These are phyloP conservation scores for Malania oleifera DNA, from an alignment of 164 flowering plant species.

Conservation along the genomic window DNA sequence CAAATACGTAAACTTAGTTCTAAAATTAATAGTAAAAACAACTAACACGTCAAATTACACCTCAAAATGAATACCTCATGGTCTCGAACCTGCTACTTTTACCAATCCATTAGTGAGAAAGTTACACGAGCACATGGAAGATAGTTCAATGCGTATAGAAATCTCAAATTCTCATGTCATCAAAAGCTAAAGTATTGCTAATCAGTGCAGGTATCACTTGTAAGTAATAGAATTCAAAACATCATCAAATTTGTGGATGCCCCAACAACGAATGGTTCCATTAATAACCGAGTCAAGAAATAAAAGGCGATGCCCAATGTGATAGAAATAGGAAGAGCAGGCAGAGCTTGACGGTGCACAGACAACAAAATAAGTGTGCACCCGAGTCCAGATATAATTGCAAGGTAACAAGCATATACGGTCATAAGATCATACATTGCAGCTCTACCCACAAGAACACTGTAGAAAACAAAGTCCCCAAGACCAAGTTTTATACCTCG, in stretches of 20 bases:
- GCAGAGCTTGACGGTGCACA: conserved; percentile 69
- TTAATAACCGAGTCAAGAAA: conserved; percentile 80
- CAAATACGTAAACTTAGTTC: too few species aligned
- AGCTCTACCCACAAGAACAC: conserved; percentile 96
- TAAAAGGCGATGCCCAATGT: conserved; percentile 71
- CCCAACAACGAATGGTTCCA: conserved; percentile 95
- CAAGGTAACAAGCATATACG: conserved; percentile 95
- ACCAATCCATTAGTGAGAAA: too few species aligned
- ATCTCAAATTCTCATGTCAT: too few species aligned
- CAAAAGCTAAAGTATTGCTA: too few species aligned
- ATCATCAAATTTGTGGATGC: conserved; percentile 70
- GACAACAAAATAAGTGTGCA: conserved; percentile 86
- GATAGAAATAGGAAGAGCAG: conserved; percentile 92
- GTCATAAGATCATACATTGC: conserved; percentile 98
- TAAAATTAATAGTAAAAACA: too few species aligned
- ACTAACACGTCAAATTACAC: too few species aligned
- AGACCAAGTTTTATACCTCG: conserved; percentile 85
- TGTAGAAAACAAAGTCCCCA: conserved; percentile 89
- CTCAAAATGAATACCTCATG: too few species aligned
- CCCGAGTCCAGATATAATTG: conserved; percentile 86
- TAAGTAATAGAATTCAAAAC: too few species aligned
- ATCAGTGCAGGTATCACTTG: too few species aligned
- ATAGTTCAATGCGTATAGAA: too few species aligned
- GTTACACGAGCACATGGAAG: too few species aligned
- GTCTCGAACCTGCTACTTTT: too few species aligned